phyloP scores from a whole-genome alignment of 805 yeast species.

The Cyberlindnera mrakii region DNA sequence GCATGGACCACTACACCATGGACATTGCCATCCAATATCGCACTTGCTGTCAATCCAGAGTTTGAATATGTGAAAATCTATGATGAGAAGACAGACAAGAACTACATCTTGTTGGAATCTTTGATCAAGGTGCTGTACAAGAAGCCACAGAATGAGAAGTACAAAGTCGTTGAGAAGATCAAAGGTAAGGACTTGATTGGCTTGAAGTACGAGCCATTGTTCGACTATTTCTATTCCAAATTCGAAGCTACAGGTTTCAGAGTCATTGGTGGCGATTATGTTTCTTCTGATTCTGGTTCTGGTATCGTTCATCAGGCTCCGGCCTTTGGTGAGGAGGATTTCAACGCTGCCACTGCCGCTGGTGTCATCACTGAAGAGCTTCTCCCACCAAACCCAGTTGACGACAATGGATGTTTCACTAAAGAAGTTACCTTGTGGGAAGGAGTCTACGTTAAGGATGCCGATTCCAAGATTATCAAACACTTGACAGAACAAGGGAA shows the following conservation, averaged over 20 bases:
- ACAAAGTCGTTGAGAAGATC: conserved; percentile 72
- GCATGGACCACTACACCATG: conserved; percentile 99
- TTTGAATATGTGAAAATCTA: conserved; percentile 88
- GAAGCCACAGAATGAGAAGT: conserved; percentile 89
- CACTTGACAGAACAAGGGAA: conserved; percentile 72
- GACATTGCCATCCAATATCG: conserved; percentile 95
- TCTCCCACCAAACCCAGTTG: conserved; percentile 89
- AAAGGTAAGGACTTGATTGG: conserved; percentile 80
- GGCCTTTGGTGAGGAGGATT: conserved; percentile 99
- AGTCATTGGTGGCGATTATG: conserved; percentile 79
- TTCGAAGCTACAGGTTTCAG: conserved; percentile 76
- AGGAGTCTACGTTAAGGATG: conserved; percentile 90
- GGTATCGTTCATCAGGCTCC: conserved; percentile 99
- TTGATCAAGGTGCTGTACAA: conserved; percentile 82
- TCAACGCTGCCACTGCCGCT: conserved; percentile 64
- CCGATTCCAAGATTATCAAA: conserved; percentile 88
- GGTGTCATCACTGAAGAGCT: conserved; percentile 69
- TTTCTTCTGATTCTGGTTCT: conserved; percentile 92
- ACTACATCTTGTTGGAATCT: conserved; percentile 80
- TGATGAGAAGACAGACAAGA: conserved; percentile 78
- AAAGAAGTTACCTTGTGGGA: conserved; percentile 64
- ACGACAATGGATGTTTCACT: conserved; percentile 86
- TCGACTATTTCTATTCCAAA: conserved; percentile 69
- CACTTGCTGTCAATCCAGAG: conserved; percentile 85
- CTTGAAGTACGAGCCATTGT: conserved; percentile 73